Conservation (phyloP, 75 land plant genomes). For the Cryptomeria japonica region DNA sequence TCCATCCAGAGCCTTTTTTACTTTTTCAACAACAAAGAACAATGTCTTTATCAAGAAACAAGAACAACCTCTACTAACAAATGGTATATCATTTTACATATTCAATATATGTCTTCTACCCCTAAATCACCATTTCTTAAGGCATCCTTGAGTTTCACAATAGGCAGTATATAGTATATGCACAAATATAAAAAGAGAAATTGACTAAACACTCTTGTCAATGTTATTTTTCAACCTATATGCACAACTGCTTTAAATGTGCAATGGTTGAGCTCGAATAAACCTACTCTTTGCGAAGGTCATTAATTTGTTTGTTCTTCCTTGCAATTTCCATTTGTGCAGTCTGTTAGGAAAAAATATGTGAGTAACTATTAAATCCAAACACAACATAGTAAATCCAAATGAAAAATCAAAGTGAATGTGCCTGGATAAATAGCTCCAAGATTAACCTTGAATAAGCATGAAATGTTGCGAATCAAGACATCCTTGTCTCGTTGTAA, state of each 20-base stretch:
- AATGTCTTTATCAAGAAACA: not conserved
- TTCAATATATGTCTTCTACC: not conserved
- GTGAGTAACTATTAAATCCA: not conserved
- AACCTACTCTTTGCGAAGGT: constrained; percentile 26
- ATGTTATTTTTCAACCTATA: not conserved
- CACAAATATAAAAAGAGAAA: not conserved
- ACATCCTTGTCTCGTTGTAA: constrained; percentile 26
- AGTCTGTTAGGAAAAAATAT: constrained; percentile 15
- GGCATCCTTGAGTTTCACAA: not conserved
- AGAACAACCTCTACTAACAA: not conserved
- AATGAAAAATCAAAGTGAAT: not conserved
- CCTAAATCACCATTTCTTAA: not conserved
- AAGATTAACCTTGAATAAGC: constrained; percentile 26
- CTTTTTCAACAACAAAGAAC: not conserved
- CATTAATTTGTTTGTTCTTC: constrained; percentile 39
- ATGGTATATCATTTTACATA: not conserved
- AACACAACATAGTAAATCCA: not conserved
- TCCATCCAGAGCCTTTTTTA: not conserved
- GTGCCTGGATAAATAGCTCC: not conserved
- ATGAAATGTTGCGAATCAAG: constrained; percentile 33
- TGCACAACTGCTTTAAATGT: not conserved
- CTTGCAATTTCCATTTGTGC: constrained; percentile 35
- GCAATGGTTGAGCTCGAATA: not conserved
- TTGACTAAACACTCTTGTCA: not conserved
- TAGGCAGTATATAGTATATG: not conserved